These are phyloP conservation scores for Solanum neorickii DNA, from an alignment of 257 asterid genomes.

Conservation along the genomic window DNA sequence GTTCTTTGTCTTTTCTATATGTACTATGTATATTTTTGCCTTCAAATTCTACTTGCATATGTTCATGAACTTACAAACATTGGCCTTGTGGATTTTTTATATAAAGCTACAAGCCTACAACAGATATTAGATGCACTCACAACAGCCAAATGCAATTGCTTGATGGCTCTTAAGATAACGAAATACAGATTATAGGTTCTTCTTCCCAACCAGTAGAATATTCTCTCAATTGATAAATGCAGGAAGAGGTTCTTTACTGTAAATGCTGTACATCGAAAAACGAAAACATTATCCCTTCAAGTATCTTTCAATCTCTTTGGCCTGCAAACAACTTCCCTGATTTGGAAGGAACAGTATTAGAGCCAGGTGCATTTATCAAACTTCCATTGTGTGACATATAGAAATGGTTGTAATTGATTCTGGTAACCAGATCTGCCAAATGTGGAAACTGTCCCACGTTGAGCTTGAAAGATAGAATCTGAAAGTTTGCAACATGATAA, in stretches of 20 bases:
- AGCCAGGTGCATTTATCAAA: slow-evolving; percentile 36
- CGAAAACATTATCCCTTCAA: not conserved
- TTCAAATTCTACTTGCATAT: too few species aligned
- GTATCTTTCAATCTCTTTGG: not conserved
- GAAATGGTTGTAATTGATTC: slow-evolving; percentile 80
- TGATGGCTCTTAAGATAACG: not conserved
- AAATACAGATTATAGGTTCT: not conserved
- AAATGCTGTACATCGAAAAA: not conserved
- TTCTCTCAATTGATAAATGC: not conserved
- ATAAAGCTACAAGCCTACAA: not conserved
- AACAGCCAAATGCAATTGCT: not conserved
- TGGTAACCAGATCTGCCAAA: slow-evolving; percentile 83
- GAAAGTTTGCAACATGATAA: slow-evolving; percentile 11
- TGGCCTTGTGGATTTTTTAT: too few species aligned
- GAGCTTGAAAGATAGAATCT: slow-evolving; percentile 91
- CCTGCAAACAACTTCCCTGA: slow-evolving; percentile 15
- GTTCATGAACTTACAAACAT: too few species aligned
- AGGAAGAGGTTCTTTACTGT: not conserved
- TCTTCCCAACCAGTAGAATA: not conserved
- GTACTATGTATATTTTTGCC: too few species aligned
- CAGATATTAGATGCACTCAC: not conserved
- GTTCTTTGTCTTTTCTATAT: too few species aligned
- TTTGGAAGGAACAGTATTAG: slow-evolving; percentile 20
- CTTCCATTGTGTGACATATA: slow-evolving; percentile 82
- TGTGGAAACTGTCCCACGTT: slow-evolving; percentile 97